Percentiles rank a stretch among this genome's conserved stretches.
Evolutionary conservation across 73 alveolate species (phyloP).

Genomic region (Blepharisma japonicum): DNA sequence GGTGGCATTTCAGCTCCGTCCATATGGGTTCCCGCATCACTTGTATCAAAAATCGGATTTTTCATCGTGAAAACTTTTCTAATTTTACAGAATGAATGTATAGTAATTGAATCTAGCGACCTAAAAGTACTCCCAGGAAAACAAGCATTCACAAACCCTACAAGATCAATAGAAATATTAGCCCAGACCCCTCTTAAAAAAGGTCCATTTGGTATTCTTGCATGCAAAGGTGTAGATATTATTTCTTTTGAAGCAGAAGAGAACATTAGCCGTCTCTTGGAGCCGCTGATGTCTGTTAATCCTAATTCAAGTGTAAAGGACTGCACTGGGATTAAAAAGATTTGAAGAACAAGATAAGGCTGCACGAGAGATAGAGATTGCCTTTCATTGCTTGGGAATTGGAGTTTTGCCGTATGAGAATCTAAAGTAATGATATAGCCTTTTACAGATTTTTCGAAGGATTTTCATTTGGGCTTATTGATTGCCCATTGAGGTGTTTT

Average conservation of each 20-base stretch:
- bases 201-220: slow-evolving; percentile 75
- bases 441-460: slow-evolving; percentile 42
- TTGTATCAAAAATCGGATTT: slow-evolving; percentile 69
- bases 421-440: slow-evolving; percentile 42
- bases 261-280: slow-evolving; percentile 75
- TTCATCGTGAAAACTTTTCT: slow-evolving; percentile 81
- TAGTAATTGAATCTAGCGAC: slow-evolving; percentile 64
- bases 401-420: slow-evolving; percentile 39
- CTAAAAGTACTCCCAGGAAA: slow-evolving; percentile 64
- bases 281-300: slow-evolving; percentile 66
- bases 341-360: slow-evolving; percentile 70
- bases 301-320: slow-evolving; percentile 75
- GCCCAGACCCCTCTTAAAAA: slow-evolving; percentile 76
- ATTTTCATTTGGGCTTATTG: slow-evolving; percentile 34
- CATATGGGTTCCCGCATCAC: slow-evolving; percentile 27
- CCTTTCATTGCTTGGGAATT: slow-evolving; percentile 57
- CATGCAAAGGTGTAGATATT: slow-evolving; percentile 75
- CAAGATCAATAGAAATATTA: slow-evolving; percentile 69
- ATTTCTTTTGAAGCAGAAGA: slow-evolving; percentile 70
- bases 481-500: slow-evolving; percentile 54
- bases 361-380: slow-evolving; percentile 68
- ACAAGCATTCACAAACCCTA: slow-evolving; percentile 64
- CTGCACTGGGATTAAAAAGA: slow-evolving; percentile 61
- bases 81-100: slow-evolving; percentile 69
- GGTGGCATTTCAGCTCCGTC: slow-evolving; percentile 37